Percentiles rank a stretch among this genome's conserved stretches.
Conservation (phyloP, 164 flowering plant species). For the Echeveria elegans region DNA sequence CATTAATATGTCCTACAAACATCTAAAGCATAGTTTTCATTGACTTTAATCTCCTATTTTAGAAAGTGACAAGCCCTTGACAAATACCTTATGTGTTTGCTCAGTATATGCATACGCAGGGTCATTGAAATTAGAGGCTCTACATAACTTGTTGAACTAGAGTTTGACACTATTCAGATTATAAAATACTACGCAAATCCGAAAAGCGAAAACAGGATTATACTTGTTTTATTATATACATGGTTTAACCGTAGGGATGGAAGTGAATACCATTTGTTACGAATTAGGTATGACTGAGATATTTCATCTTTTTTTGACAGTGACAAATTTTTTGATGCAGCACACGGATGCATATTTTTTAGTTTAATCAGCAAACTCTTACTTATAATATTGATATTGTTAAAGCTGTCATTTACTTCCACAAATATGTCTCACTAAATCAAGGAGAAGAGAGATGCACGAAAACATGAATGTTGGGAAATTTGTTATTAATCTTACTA, state of each 20-base stretch:
- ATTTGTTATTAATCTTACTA: too few species aligned
- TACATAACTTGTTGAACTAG: too few species aligned
- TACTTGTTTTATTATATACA: not conserved
- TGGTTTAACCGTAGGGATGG: not conserved
- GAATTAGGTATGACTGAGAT: not conserved
- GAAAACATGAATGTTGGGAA: not conserved
- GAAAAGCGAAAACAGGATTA: not conserved
- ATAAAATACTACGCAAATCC: too few species aligned
- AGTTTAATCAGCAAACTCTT: not conserved
- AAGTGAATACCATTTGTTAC: slow-evolving; percentile 3
- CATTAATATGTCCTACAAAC: too few species aligned
- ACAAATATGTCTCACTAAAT: not conserved
- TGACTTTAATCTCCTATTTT: too few species aligned
- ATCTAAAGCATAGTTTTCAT: too few species aligned
- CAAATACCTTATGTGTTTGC: too few species aligned
- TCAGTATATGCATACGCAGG: too few species aligned
- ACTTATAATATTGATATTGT: not conserved
- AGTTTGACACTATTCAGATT: too few species aligned
- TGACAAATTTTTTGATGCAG: not conserved
- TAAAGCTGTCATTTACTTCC: not conserved
- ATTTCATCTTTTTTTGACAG: not conserved
- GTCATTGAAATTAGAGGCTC: not conserved
- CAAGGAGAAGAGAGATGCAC: not conserved
- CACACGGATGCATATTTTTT: not conserved
- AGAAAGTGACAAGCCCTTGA: too few species aligned